A percentile compares a stretch with the other conserved stretches of the same genome.
Conservation (phyloP, 2,329 filamentous ascomycete genomes). For the Trichoderma afroharzianum region DNA sequence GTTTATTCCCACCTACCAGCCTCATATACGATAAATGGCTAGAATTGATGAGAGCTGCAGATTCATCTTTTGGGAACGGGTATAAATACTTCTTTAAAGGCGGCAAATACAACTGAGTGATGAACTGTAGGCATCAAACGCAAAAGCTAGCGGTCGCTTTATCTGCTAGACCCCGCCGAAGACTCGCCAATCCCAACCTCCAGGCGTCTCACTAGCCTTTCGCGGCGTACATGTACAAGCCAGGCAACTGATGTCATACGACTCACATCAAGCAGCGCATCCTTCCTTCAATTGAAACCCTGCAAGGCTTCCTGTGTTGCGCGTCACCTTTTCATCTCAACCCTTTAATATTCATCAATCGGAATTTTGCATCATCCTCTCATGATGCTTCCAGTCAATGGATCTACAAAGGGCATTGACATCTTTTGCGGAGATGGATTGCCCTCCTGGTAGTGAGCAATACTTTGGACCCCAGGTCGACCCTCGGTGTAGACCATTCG, state of each 20-base stretch:
- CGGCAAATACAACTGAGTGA: not conserved
- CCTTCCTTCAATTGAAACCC: not conserved
- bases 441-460: slow-evolving; percentile 15
- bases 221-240: not conserved
- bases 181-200: not conserved
- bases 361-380: not conserved
- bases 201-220: not conserved
- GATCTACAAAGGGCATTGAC: not conserved
- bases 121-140: not conserved
- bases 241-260: not conserved
- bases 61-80: not conserved
- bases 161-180: not conserved
- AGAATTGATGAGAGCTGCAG: not conserved
- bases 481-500: slow-evolving; percentile 24
- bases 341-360: not conserved
- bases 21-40: too few species aligned
- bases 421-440: not conserved
- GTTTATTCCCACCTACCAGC: not conserved
- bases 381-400: not conserved
- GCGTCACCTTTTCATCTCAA: not conserved
- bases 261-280: not conserved
- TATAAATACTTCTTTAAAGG: not conserved
- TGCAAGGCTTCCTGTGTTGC: not conserved
- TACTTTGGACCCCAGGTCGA: slow-evolving; percentile 26
- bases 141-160: not conserved